A percentile compares a stretch with the other conserved stretches of the same genome.
Evolutionary conservation across 1,284 basidiomycete species (phyloP).

Genomic region (Pisolithus thermaeus): DNA sequence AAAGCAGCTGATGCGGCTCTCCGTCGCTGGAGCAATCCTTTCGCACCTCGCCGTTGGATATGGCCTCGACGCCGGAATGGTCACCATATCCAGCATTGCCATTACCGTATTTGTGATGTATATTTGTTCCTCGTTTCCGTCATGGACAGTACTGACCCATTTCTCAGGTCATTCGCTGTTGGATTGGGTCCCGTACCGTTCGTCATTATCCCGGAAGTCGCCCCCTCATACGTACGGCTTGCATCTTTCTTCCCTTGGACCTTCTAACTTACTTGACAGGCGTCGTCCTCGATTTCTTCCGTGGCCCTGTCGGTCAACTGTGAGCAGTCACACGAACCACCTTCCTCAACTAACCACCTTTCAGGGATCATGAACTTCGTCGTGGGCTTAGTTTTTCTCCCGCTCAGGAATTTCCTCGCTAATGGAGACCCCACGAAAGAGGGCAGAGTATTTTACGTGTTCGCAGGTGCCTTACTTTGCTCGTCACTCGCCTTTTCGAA

Average conservation of each 20-base stretch:
- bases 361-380: slow-evolving; percentile 79
- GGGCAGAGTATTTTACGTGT: slow-evolving; percentile 81
- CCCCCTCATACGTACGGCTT: slow-evolving; percentile 65
- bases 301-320: slow-evolving; percentile 82
- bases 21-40: slow-evolving; percentile 56
- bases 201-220: slow-evolving; percentile 86
- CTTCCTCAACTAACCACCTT: slow-evolving; percentile 3
- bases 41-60: slow-evolving; percentile 68
- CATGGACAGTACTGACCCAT: neutral
- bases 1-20: slow-evolving; percentile 50
- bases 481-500: slow-evolving; percentile 35
- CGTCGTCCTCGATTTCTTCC: slow-evolving; percentile 80
- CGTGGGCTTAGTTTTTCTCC: slow-evolving; percentile 79
- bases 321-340: slow-evolving; percentile 30
- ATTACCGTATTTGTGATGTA: slow-evolving; percentile 84
- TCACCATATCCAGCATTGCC: slow-evolving; percentile 63
- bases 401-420: slow-evolving; percentile 69
- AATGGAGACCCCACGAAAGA: slow-evolving; percentile 60
- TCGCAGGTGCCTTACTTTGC: slow-evolving; percentile 46
- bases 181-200: slow-evolving; percentile 93
- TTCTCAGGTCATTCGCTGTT: slow-evolving; percentile 73
- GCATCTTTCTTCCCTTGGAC: slow-evolving; percentile 8
- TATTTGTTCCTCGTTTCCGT: slow-evolving; percentile 7
- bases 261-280: slow-evolving; percentile 38
- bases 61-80: slow-evolving; percentile 60